Percentiles rank a stretch among this genome's conserved stretches.
Evolutionary conservation across 169 alveolate species (phyloP).

Genomic region (Cryptosporidium muris): DNA sequence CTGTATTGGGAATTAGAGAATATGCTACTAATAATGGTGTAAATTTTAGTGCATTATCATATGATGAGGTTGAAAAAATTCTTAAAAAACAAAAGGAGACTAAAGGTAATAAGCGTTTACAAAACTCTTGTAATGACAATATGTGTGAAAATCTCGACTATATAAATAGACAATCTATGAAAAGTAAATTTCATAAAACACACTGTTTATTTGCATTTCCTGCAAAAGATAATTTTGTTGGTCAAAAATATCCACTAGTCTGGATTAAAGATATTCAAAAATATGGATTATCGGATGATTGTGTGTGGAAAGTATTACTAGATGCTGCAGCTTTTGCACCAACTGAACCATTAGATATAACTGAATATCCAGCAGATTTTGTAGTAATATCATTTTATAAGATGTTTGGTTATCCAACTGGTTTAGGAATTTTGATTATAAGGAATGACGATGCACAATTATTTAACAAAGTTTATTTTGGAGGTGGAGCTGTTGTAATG

Average conservation of each 20-base stretch:
- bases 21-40: conserved; percentile 72
- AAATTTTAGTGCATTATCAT: conserved; percentile 51
- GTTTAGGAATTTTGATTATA: conserved; percentile 74
- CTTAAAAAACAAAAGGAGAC: conserved; percentile 22
- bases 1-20: conserved; percentile 76
- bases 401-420: conserved; percentile 78
- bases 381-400: conserved; percentile 76
- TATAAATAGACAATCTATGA: background rate
- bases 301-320: conserved; percentile 73
- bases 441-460: conserved; percentile 26
- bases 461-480: conserved; percentile 73
- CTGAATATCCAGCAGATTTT: conserved; percentile 73
- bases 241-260: conserved; percentile 61
- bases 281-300: conserved; percentile 70
- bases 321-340: conserved; percentile 78
- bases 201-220: conserved; percentile 75
- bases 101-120: background rate
- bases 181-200: background rate
- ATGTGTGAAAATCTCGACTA: background rate
- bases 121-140: background rate
- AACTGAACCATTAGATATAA: conserved; percentile 61
- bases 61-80: conserved; percentile 65
- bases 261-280: conserved; percentile 72
- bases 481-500: conserved; percentile 77
- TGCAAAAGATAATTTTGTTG: conserved; percentile 75